Percentiles rank a stretch among this genome's conserved stretches.
These are phyloP conservation scores for Castanea sativa DNA, from an alignment of 306 rosid species.

Conservation along the genomic window DNA sequence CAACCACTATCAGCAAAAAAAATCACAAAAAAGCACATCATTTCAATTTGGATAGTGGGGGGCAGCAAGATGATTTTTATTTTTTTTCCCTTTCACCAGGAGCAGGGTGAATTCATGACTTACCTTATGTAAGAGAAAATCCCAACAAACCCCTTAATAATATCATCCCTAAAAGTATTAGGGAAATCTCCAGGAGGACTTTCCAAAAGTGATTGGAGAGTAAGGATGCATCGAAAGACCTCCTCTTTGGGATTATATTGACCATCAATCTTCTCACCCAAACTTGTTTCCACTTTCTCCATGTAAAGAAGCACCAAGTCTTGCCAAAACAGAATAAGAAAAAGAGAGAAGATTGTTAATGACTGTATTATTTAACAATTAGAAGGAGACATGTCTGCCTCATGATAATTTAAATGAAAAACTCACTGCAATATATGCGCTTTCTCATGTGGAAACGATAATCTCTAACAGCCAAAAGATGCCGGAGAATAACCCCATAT, in stretches of 20 bases:
- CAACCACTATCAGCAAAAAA: slow-evolving; percentile 14
- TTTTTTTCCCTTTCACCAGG: too few species aligned
- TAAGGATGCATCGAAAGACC: slow-evolving; percentile 72
- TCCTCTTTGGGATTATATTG: slow-evolving; percentile 70
- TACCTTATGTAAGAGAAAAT: slow-evolving; percentile 73
- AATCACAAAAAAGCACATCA: background rate
- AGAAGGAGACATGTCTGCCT: slow-evolving; percentile 5
- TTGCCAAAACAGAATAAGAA: slow-evolving; percentile 29
- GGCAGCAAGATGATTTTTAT: too few species aligned
- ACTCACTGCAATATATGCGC: slow-evolving; percentile 72
- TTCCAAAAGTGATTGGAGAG: slow-evolving; percentile 82
- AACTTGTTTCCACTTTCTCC: slow-evolving; percentile 62
- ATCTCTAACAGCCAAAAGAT: slow-evolving; percentile 65
- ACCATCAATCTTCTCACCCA: slow-evolving; percentile 48
- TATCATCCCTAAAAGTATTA: slow-evolving; percentile 52
- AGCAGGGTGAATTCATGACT: slow-evolving; percentile 4
- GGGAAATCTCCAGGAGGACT: slow-evolving; percentile 87
- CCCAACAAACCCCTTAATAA: slow-evolving; percentile 56
- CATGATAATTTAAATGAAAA: slow-evolving; percentile 5
- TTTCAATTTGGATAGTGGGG: background rate
- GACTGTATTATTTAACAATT: slow-evolving; percentile 20
- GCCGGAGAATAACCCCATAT: slow-evolving; percentile 74
- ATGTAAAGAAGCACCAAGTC: slow-evolving; percentile 66
- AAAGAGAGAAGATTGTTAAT: slow-evolving; percentile 11
- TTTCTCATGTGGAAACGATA: slow-evolving; percentile 83